These are phyloP conservation scores for Bipolaris victoriae DNA, from an alignment of 2,329 filamentous ascomycete genomes.

Conservation along the genomic window DNA sequence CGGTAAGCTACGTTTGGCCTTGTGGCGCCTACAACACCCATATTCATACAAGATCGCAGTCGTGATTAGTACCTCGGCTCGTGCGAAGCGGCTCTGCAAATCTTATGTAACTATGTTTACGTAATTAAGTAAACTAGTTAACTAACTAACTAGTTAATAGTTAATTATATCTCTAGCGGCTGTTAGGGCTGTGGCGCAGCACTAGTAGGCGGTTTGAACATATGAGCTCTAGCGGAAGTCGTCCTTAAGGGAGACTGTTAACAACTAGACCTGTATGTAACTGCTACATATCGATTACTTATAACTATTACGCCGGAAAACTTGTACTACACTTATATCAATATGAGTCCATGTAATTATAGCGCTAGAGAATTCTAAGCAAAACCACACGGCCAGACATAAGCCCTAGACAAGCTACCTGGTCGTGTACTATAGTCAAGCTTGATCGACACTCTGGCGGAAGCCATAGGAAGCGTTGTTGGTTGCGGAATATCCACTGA, in stretches of 20 bases:
- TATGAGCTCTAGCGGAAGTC: too few species aligned
- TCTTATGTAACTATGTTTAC: neutral
- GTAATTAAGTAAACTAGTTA: neutral
- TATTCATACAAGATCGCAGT: slow-evolving; percentile 4
- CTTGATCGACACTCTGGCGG: slow-evolving; percentile 17
- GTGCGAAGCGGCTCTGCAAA: neutral
- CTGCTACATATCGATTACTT: too few species aligned
- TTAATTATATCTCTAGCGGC: neutral
- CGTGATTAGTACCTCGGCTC: slow-evolving; percentile 2
- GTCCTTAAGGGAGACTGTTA: too few species aligned
- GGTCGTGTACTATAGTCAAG: slow-evolving; percentile 10
- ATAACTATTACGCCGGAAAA: neutral
- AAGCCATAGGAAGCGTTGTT: slow-evolving; percentile 23
- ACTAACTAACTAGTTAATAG: too few species aligned
- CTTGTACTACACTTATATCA: neutral
- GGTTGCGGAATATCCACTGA: slow-evolving; percentile 19
- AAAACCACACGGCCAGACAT: slow-evolving; percentile 18
- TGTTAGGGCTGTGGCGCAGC: neutral
- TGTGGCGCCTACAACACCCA: neutral
- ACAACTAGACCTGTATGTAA: too few species aligned
- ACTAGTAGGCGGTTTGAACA: too few species aligned
- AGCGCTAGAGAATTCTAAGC: slow-evolving; percentile 8
- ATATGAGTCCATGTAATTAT: neutral
- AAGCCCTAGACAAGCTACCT: slow-evolving; percentile 18
- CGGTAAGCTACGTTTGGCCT: slow-evolving; percentile 1